Evolutionary conservation across 805 yeast genomes (phyloP).

Genomic region (Monosporozyma servazzii): DNA sequence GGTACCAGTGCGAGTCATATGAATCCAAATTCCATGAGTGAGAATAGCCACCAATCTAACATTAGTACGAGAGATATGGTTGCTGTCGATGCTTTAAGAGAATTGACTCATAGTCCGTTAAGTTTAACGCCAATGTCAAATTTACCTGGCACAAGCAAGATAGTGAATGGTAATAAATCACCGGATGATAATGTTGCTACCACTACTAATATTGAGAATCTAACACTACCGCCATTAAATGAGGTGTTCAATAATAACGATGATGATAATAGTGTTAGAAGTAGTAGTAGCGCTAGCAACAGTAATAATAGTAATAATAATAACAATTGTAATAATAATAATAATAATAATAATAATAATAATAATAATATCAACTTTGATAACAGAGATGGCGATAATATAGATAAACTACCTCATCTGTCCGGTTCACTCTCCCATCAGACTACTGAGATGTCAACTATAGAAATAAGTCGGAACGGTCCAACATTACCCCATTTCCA

Average conservation of each 20-base stretch:
- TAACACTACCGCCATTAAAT: background rate
- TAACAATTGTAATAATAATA: background rate
- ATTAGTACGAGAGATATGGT: slow-evolving; percentile 19
- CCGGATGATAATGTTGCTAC: background rate
- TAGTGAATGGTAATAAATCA: background rate
- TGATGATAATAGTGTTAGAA: background rate
- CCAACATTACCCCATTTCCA: background rate
- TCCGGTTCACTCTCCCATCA: background rate
- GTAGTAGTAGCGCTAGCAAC: background rate
- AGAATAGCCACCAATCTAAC: background rate
- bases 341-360: background rate
- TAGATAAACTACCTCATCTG: background rate
- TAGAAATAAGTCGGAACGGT: background rate
- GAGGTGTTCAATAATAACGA: background rate
- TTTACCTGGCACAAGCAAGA: background rate
- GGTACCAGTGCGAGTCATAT: background rate
- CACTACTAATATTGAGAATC: background rate
- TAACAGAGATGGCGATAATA: background rate
- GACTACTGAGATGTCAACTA: background rate
- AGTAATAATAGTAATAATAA: background rate
- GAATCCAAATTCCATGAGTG: background rate
- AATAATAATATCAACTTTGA: background rate
- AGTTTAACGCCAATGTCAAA: background rate
- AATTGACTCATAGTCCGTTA: slow-evolving; percentile 19
- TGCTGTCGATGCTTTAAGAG: slow-evolving; percentile 23